A percentile compares a stretch with the other conserved stretches of the same genome.
Evolutionary conservation across 2,329 filamentous ascomycete genomes (phyloP).

Genomic region (Aspergillus neoniger): DNA sequence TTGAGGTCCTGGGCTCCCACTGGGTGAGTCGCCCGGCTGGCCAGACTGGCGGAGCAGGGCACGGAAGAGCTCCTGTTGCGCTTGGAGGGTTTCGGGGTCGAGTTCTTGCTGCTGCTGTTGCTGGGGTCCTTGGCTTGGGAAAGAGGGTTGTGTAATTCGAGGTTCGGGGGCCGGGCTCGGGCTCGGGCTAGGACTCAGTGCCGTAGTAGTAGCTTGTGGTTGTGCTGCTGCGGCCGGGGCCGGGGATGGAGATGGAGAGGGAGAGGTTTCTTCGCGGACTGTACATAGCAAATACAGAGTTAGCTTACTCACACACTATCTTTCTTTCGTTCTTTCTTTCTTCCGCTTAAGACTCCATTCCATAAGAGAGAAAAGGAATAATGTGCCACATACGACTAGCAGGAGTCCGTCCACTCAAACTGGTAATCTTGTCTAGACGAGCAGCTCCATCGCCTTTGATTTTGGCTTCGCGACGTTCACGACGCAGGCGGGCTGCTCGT

Average conservation of each 20-base stretch:
- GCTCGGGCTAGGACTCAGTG: too few species aligned
- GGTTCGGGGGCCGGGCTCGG: slow-evolving; percentile 1
- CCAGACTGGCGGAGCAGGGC: slow-evolving; percentile 39
- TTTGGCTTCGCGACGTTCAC: slow-evolving; percentile 65
- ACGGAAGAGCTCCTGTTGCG: slow-evolving; percentile 43
- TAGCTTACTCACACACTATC: neutral
- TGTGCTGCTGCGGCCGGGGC: slow-evolving; percentile 8
- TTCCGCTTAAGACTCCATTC: too few species aligned
- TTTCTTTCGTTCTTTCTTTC: slow-evolving; percentile 6
- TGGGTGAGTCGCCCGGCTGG: slow-evolving; percentile 22
- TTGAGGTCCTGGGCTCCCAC: neutral
- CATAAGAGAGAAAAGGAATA: neutral
- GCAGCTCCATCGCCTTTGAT: slow-evolving; percentile 60
- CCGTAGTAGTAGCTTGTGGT: slow-evolving; percentile 12
- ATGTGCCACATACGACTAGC: slow-evolving; percentile 35
- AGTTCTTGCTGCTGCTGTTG: slow-evolving; percentile 10
- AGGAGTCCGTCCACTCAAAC: slow-evolving; percentile 56
- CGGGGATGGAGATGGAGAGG: slow-evolving; percentile 32
- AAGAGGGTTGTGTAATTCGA: neutral
- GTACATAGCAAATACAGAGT: neutral
- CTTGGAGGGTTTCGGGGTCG: slow-evolving; percentile 16
- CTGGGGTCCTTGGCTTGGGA: slow-evolving; percentile 14
- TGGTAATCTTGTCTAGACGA: slow-evolving; percentile 63
- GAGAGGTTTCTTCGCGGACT: slow-evolving; percentile 31
- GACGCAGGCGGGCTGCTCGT: slow-evolving; percentile 59